These are phyloP conservation scores for Isabelozyma rhagii DNA, from an alignment of 805 yeast genomes.

Conservation along the genomic window DNA sequence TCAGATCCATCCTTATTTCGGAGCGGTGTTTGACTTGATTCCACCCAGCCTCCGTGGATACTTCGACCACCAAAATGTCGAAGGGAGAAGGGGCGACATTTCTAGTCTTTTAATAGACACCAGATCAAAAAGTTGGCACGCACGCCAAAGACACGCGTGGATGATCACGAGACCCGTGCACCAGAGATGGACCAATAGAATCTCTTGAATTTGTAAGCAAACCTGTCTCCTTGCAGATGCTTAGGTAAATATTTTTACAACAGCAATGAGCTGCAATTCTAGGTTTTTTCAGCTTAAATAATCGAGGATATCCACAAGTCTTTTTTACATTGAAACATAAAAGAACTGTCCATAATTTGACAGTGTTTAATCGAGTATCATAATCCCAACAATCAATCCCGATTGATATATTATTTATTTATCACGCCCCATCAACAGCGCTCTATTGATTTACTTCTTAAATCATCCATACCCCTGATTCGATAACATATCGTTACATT, in stretches of 20 bases:
- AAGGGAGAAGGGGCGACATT: too few species aligned
- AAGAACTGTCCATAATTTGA: not conserved
- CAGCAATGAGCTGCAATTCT: not conserved
- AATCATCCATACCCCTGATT: not conserved
- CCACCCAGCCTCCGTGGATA: too few species aligned
- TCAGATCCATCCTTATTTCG: too few species aligned
- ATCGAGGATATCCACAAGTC: not conserved
- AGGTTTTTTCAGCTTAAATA: too few species aligned
- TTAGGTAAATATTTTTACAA: not conserved
- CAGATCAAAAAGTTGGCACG: too few species aligned
- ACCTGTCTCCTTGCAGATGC: constrained; percentile 1
- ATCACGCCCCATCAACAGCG: too few species aligned
- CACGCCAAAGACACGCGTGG: too few species aligned
- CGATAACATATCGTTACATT: not conserved
- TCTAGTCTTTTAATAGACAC: too few species aligned
- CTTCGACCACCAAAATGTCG: too few species aligned
- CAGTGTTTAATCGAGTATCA: not conserved
- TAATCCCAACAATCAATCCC: not conserved
- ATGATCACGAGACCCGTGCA: not conserved
- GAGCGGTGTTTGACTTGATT: too few species aligned
- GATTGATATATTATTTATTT: not conserved
- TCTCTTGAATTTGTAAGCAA: not conserved
- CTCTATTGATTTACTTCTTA: too few species aligned
- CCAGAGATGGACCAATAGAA: not conserved
- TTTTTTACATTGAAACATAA: not conserved